phyloP scores from a whole-genome alignment of 2,329 filamentous ascomycete genomes.

The Aureobasidium pullulans region DNA sequence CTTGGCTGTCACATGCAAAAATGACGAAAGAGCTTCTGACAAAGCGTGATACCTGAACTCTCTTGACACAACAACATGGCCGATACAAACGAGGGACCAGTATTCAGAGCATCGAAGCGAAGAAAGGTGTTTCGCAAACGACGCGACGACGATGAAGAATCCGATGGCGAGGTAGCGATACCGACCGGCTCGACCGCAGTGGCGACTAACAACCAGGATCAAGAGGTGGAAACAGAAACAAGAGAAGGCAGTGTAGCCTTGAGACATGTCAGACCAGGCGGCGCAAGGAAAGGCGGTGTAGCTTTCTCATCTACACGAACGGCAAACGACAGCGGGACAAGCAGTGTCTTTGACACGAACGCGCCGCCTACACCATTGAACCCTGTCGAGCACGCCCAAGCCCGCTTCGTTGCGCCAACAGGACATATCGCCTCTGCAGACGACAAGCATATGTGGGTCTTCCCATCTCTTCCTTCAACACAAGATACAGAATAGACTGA shows the following conservation, averaged over 20 bases:
- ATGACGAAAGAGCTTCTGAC: slow-evolving; percentile 2
- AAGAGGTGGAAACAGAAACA: neutral
- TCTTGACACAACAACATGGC: neutral
- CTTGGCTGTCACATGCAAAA: slow-evolving; percentile 12
- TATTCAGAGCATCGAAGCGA: slow-evolving; percentile 44
- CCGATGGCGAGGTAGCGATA: neutral
- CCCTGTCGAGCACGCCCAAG: slow-evolving; percentile 34
- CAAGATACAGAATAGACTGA: slow-evolving; percentile 44
- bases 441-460: slow-evolving; percentile 72
- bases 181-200: neutral
- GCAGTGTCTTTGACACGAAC: slow-evolving; percentile 21
- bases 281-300: slow-evolving; percentile 47
- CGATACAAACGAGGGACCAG: slow-evolving; percentile 24
- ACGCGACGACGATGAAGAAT: slow-evolving; percentile 20
- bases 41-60: neutral
- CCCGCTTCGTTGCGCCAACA: slow-evolving; percentile 65
- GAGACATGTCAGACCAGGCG: slow-evolving; percentile 45
- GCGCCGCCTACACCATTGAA: slow-evolving; percentile 27
- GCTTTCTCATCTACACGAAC: slow-evolving; percentile 40
- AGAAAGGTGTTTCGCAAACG: slow-evolving; percentile 45
- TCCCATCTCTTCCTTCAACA: neutral
- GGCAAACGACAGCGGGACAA: slow-evolving; percentile 16
- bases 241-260: neutral
- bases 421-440: slow-evolving; percentile 56
- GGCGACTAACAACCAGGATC: neutral